phyloP scores from a whole-genome alignment of 768 basidiomycete genomes.

The Auriscalpium microsporum region DNA sequence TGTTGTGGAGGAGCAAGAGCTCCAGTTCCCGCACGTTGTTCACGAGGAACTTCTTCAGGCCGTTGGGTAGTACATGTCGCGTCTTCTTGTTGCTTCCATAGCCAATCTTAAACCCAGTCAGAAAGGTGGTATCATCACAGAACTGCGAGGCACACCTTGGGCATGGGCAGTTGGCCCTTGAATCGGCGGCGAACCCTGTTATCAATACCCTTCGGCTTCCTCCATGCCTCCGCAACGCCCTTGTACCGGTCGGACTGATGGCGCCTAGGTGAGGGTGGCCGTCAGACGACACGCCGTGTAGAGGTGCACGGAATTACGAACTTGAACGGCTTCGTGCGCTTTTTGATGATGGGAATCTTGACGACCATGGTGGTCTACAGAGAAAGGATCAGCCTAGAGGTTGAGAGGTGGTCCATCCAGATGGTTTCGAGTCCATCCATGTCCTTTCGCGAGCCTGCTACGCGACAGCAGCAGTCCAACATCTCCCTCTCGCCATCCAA shows the following conservation, averaged over 20 bases:
- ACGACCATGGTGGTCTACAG: conserved; percentile 19
- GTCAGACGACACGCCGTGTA: not conserved
- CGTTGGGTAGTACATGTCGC: conserved; percentile 91
- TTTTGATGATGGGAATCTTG: conserved; percentile 79
- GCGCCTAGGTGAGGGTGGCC: conserved; percentile 44
- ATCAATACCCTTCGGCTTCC: conserved; percentile 99
- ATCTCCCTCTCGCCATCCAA: too few relatives aligned
- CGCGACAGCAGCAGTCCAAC: not conserved
- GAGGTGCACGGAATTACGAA: conserved; percentile 29
- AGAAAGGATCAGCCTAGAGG: conserved; percentile 1
- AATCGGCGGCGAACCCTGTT: conserved; percentile 93
- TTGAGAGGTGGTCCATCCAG: conserved; percentile 13
- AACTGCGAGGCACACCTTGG: conserved; percentile 57
- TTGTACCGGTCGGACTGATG: conserved; percentile 99
- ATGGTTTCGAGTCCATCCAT: conserved; percentile 3
- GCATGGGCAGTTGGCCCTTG: conserved; percentile 96
- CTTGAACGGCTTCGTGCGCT: conserved; percentile 98
- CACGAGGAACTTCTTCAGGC: conserved; percentile 92
- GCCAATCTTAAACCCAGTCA: conserved; percentile 44
- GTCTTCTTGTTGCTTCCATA: conserved; percentile 96
- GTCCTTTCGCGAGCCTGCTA: too few relatives aligned
- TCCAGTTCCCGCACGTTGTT: conserved; percentile 92
- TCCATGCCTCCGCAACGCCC: conserved; percentile 96
- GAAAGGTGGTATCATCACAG: not conserved
- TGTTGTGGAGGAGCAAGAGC: conserved; percentile 96